A percentile compares a stretch with the other conserved stretches of the same genome.
These are phyloP conservation scores for Leccinum huronense DNA, from an alignment of 1,284 basidiomycete genomes.

Conservation along the genomic window DNA sequence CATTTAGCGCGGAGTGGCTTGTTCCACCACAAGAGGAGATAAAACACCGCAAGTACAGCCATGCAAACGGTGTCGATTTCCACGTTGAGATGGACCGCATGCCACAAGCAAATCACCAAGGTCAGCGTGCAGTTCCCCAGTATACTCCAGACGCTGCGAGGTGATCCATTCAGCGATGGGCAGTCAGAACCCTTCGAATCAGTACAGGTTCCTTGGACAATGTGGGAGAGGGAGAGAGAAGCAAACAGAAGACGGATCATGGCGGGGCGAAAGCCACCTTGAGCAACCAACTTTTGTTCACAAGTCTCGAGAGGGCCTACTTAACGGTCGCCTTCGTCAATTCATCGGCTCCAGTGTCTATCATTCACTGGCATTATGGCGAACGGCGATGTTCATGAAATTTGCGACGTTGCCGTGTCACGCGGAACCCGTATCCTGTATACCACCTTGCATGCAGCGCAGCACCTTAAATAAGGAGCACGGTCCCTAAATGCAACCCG, in stretches of 20 bases:
- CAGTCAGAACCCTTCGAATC: neutral
- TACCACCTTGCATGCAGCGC: neutral
- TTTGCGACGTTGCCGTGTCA: neutral
- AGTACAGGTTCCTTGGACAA: neutral
- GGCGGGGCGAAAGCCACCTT: neutral
- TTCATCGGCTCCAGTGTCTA: neutral
- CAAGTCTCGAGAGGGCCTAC: neutral
- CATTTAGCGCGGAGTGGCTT: neutral
- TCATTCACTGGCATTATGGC: neutral
- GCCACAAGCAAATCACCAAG: neutral
- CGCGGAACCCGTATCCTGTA: neutral
- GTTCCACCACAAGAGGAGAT: neutral
- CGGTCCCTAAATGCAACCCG: neutral
- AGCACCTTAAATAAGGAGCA: neutral
- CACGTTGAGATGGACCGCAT: neutral
- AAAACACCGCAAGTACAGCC: neutral
- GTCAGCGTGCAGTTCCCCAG: neutral
- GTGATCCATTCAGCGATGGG: neutral
- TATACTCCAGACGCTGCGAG: neutral
- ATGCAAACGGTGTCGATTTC: neutral
- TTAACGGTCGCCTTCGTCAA: neutral
- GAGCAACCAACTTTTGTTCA: neutral
- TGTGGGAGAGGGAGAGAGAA: neutral
- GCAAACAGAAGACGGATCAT: neutral
- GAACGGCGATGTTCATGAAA: neutral